These are phyloP conservation scores for Ziziphus jujuba DNA, from an alignment of 306 rosid genomes.

Conservation along the genomic window DNA sequence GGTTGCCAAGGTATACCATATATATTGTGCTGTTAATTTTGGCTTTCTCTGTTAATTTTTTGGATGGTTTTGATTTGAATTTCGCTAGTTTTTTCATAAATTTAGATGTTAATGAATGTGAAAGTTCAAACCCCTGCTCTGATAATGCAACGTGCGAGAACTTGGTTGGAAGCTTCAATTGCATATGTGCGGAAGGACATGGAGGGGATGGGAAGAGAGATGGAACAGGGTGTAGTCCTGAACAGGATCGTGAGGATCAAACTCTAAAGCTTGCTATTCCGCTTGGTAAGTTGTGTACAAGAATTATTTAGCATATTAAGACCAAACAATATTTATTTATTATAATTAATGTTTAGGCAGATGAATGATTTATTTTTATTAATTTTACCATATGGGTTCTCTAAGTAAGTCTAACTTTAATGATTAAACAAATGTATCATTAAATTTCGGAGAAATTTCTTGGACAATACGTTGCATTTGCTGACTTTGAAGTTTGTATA, in stretches of 20 bases:
- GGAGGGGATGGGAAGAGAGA: background rate
- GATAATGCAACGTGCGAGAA: background rate
- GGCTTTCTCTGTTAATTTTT: background rate
- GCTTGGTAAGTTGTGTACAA: background rate
- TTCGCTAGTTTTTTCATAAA: background rate
- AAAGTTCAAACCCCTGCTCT: background rate
- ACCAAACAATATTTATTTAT: background rate
- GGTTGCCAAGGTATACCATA: slow-evolving; percentile 3
- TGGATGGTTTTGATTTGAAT: background rate
- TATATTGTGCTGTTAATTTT: background rate
- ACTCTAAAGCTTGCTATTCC: background rate
- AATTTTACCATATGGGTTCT: background rate
- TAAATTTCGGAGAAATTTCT: too few relatives aligned
- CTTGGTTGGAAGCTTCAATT: background rate
- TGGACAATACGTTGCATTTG: too few relatives aligned
- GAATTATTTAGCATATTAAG: background rate
- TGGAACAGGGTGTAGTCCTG: background rate
- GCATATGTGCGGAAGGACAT: background rate
- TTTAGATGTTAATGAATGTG: background rate
- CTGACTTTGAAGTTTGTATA: too few relatives aligned
- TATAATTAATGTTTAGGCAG: background rate
- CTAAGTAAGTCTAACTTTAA: too few relatives aligned
- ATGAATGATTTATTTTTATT: background rate
- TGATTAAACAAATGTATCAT: too few relatives aligned
- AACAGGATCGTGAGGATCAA: background rate